These are phyloP conservation scores for Aspergillus glaucus DNA, from an alignment of 2,329 filamentous ascomycete species.

Conservation along the genomic window DNA sequence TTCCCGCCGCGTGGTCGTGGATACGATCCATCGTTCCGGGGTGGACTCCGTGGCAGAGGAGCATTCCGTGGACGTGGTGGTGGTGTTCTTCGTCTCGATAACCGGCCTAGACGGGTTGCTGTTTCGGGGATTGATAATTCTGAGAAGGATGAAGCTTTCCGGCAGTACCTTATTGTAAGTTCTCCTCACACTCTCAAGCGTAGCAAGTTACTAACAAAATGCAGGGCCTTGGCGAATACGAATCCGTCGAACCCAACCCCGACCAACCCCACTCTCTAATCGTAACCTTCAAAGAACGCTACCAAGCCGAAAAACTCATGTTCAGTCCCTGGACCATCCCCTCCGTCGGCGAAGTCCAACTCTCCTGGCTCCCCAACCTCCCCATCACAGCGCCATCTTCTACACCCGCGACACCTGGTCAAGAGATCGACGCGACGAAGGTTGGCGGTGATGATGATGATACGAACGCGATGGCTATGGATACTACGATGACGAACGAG, in stretches of 20 bases:
- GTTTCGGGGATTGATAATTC: slow-evolving; percentile 45
- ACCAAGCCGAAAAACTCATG: slow-evolving; percentile 51
- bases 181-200: not conserved
- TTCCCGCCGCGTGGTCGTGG: slow-evolving; percentile 36
- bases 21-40: slow-evolving; percentile 34
- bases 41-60: slow-evolving; percentile 39
- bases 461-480: slow-evolving; percentile 20
- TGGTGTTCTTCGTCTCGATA: slow-evolving; percentile 52
- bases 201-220: slow-evolving; percentile 14
- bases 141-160: slow-evolving; percentile 49
- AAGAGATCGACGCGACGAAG: slow-evolving; percentile 15
- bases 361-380: slow-evolving; percentile 48
- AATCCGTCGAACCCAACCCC: slow-evolving; percentile 38
- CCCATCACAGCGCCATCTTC: slow-evolving; percentile 16
- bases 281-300: slow-evolving; percentile 44
- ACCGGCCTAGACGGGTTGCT: slow-evolving; percentile 50
- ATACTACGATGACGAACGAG: slow-evolving; percentile 13
- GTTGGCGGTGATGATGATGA: slow-evolving; percentile 19
- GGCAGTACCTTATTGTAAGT: slow-evolving; percentile 50
- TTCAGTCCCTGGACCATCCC: slow-evolving; percentile 44
- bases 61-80: slow-evolving; percentile 35
- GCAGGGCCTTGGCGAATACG: slow-evolving; percentile 42
- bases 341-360: slow-evolving; percentile 48
- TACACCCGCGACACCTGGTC: slow-evolving; percentile 6
- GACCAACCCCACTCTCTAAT: slow-evolving; percentile 35